phyloP scores from a whole-genome alignment of 768 basidiomycete species.

The Leccinum incarnatum region DNA sequence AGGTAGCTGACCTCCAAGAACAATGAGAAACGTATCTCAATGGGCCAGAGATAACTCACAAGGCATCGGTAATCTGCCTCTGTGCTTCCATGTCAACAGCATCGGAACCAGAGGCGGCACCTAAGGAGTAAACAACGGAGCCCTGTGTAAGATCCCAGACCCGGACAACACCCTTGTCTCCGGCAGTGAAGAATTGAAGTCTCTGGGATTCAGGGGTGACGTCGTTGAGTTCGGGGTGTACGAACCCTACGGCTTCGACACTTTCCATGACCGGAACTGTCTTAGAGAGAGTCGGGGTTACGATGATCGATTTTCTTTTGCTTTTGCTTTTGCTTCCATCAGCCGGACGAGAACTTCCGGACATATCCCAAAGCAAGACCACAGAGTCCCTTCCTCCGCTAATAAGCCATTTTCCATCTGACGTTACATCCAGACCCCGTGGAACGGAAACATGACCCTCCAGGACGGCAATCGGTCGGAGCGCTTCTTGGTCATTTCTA shows the following conservation, averaged over 20 bases:
- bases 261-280: conserved; percentile 85
- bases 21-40: conserved; percentile 14
- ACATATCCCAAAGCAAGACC: conserved; percentile 87
- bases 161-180: conserved; percentile 82
- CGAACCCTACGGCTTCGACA: conserved; percentile 80
- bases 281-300: conserved; percentile 59
- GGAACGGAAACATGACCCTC: conserved; percentile 97
- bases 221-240: conserved; percentile 49
- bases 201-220: conserved; percentile 32
- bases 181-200: conserved; percentile 82
- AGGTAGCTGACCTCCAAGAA: conserved; percentile 54
- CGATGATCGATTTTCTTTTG: conserved; percentile 45
- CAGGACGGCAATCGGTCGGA: conserved; percentile 74
- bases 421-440: conserved; percentile 79
- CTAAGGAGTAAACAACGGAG: conserved; percentile 57
- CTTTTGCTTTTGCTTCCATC: conserved; percentile 25
- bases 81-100: conserved; percentile 68
- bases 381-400: conserved; percentile 94
- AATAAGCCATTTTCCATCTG: conserved; percentile 85
- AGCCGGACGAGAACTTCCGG: conserved; percentile 7
- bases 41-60: conserved; percentile 53
- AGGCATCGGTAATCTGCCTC: conserved; percentile 73
- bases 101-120: conserved; percentile 36
- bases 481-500: conserved; percentile 51
- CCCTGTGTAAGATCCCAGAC: conserved; percentile 81